phyloP scores from a whole-genome alignment of 2,329 filamentous ascomycete genomes.

The Pseudogymnoascus sp. region DNA sequence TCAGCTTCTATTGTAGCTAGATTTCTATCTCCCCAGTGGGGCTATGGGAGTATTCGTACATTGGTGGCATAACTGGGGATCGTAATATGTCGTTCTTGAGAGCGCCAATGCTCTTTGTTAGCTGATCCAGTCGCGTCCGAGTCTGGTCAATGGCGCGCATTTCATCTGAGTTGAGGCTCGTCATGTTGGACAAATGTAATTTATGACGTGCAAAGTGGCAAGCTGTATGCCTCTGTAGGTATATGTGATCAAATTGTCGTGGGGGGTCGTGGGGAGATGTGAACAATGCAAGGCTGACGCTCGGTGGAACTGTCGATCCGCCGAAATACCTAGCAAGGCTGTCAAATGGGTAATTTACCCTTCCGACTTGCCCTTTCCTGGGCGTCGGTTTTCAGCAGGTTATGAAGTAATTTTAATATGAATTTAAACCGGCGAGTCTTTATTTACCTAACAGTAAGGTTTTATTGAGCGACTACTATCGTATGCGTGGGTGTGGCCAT shows the following conservation, averaged over 20 bases:
- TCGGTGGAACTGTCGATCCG: neutral
- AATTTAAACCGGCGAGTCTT: neutral
- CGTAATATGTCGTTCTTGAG: constrained; percentile 53
- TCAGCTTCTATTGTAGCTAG: constrained; percentile 10
- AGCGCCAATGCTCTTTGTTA: constrained; percentile 60
- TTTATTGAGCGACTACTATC: neutral
- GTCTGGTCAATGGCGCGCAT: constrained; percentile 64
- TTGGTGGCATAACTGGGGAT: constrained; percentile 58
- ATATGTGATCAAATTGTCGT: neutral
- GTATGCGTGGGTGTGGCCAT: neutral
- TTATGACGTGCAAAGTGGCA: neutral
- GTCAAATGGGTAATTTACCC: neutral
- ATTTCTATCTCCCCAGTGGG: neutral
- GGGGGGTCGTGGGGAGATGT: neutral
- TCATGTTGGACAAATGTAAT: neutral
- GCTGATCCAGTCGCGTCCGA: constrained; percentile 58
- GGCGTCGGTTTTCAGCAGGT: neutral
- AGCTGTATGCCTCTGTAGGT: neutral
- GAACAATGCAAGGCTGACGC: neutral
- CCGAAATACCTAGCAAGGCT: neutral
- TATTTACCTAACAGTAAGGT: neutral
- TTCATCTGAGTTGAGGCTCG: constrained; percentile 37
- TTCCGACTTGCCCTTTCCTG: neutral
- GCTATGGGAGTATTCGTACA: constrained; percentile 39
- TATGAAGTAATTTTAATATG: neutral